Base-by-base conservation (phyloP, 2,329 filamentous ascomycete genomes). In the Lachnellula occidentalis region DNA sequence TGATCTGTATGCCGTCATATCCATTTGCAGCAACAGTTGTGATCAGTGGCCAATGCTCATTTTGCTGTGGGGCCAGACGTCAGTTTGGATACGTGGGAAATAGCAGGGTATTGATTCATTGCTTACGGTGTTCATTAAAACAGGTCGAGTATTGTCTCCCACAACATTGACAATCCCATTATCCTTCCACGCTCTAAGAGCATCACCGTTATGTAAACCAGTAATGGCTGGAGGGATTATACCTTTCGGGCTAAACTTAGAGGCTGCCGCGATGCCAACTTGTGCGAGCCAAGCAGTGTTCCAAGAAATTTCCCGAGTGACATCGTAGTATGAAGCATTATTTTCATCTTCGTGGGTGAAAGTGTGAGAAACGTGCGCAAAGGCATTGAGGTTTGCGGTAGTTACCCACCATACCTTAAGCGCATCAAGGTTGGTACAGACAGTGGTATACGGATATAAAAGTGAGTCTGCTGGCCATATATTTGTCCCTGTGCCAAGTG, bases 161-260 rank as follows among this genome's bases (percentile, higher is more conserved):
- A 85, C 80, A 49, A 79, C 81, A 60, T 80, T 77, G 17, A 67
- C 72, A 59, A 85, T 78, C n/a, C 81, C 80, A 55, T 80, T 80
- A 45, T 82, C 78, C 61, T 72, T 72, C 80, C 80, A 85, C 6
- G 79, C 82, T 50, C 70, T 69, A 46, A 85, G 76, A 11, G 76
- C 81, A 66, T 85, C 82, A n/a, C 78, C 81, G 60, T 85, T 85
- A 70, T 84, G 79, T 24, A 85, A 65, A 48, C 82, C 82, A 1
- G 82, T 85, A 57, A 85, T 85, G 36, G 80, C 81, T 1, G 82
- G 82, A 2, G 82, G 82, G 55, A 85, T 81, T 50, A 85, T 74
- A 31, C 81, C 81, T 39, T 76, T 73, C 2, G 70, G 58, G 24
- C 79, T 83, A 66, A 76, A 84, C 43, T 72, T 71, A 17, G 63